Percentiles rank a stretch among this genome's conserved stretches.
These are phyloP conservation scores for Globisporangium irregulare DNA, from an alignment of 352 stramenopile genomes.

Conservation along the genomic window DNA sequence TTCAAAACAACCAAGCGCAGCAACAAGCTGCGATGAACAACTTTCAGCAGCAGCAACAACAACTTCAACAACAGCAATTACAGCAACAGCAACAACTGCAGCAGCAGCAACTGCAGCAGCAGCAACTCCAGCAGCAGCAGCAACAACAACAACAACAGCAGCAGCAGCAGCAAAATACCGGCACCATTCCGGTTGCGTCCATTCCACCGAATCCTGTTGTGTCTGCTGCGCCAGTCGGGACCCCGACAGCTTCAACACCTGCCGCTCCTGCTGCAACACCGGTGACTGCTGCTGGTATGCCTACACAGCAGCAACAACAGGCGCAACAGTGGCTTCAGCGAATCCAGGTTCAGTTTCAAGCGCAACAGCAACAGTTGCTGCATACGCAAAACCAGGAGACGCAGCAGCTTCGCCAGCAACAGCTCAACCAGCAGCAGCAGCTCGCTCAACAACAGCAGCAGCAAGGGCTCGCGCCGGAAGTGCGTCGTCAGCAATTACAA, in stretches of 20 bases:
- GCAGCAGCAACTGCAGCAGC: conserved; percentile 11
- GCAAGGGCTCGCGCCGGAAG: conserved; percentile 52
- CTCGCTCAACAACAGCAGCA: conserved; percentile 69
- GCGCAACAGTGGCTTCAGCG: conserved; percentile 80
- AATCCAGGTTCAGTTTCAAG: conserved; percentile 80
- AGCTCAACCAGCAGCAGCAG: conserved; percentile 75
- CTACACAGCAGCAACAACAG: conserved; percentile 55
- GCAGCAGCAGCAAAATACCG: conserved; percentile 8
- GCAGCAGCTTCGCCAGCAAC: conserved; percentile 69
- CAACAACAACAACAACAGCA: conserved; percentile 22
- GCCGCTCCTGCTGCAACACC: conserved; percentile 15
- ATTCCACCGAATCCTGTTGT: conserved; percentile 11
- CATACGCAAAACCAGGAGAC: conserved; percentile 78
- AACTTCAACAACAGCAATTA: conserved; percentile 14
- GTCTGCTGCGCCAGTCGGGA: conserved; percentile 7
- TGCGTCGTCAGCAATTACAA: conserved; percentile 64
- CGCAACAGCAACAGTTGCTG: conserved; percentile 67
- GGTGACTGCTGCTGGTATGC: conserved; percentile 20
- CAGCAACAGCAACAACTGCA: conserved; percentile 18
- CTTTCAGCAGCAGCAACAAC: conserved; percentile 45
- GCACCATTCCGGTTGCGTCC: conserved; percentile 11
- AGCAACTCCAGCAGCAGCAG: conserved; percentile 18
- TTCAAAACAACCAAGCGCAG: conserved; percentile 21
- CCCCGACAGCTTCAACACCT: neutral
- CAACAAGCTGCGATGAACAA: conserved; percentile 50